phyloP scores from a whole-genome alignment of 345 rosid species.

The Erucastrum elatum region DNA sequence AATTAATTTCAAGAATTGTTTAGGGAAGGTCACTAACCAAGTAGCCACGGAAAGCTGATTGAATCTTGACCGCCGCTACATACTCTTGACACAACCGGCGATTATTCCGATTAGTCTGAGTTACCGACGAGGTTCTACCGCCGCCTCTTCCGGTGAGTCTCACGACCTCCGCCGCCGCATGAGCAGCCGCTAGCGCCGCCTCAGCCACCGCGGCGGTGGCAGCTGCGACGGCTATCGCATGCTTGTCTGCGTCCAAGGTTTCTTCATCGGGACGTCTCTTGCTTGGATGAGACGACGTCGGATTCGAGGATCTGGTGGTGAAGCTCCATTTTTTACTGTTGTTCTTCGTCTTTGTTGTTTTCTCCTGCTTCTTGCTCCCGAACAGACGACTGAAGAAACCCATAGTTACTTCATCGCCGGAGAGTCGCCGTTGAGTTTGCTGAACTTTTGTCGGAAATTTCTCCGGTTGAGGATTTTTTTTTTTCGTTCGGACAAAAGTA shows the following conservation, averaged over 20 bases:
- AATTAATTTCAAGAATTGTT: neutral
- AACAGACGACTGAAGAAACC: constrained; percentile 80
- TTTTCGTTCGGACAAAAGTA: neutral
- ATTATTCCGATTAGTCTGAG: constrained; percentile 33
- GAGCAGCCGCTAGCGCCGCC: constrained; percentile 89
- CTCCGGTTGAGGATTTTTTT: neutral
- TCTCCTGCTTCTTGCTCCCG: constrained; percentile 47
- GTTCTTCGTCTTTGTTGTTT: constrained; percentile 39
- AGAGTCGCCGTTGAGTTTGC: neutral
- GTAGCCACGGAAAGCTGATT: constrained; percentile 88
- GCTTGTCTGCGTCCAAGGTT: constrained; percentile 61
- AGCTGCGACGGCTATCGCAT: constrained; percentile 87
- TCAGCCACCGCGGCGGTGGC: constrained; percentile 92
- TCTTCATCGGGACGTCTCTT: constrained; percentile 22
- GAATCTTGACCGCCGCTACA: constrained; percentile 68
- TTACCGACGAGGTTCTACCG: constrained; percentile 20
- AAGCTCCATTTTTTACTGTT: constrained; percentile 63
- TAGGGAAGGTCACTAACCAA: constrained; percentile 60
- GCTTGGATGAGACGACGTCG: constrained; percentile 34
- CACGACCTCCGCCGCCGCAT: constrained; percentile 94
- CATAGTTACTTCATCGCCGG: constrained; percentile 51
- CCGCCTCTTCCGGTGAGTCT: constrained; percentile 55
- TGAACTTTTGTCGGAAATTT: neutral
- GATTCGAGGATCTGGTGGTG: constrained; percentile 52
- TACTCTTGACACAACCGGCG: constrained; percentile 43